A percentile compares a stretch with the other conserved stretches of the same genome.
phyloP scores from a whole-genome alignment of 208 protist species.

The Crithidia fasciculata region DNA sequence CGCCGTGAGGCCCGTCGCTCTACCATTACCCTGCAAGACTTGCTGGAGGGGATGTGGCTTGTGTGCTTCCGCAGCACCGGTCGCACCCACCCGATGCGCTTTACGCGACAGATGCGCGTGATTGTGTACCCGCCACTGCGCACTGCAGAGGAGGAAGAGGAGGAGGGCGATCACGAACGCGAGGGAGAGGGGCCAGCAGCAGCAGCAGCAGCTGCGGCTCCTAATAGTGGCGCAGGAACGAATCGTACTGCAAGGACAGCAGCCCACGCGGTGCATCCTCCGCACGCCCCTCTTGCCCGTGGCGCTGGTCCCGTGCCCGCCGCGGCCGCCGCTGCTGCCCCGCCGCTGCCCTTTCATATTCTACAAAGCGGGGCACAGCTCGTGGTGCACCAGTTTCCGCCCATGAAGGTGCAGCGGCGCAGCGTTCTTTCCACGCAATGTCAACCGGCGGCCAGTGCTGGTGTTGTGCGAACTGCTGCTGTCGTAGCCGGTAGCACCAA shows the following conservation, averaged over 20 bases:
- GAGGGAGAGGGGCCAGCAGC: background rate
- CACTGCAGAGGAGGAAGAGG: conserved; percentile 27
- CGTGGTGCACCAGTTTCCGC: conserved; percentile 65
- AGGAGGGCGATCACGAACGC: background rate
- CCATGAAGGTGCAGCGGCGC: conserved; percentile 69
- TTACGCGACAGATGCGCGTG: conserved; percentile 43
- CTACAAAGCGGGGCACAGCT: conserved; percentile 69
- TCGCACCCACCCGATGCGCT: conserved; percentile 53
- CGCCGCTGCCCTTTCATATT: conserved; percentile 59
- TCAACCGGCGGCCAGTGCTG: background rate
- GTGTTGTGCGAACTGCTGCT: background rate
- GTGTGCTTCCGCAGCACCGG: conserved; percentile 68
- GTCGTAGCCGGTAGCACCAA: background rate
- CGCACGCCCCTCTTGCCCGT: background rate
- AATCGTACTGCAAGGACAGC: background rate
- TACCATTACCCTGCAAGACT: conserved; percentile 56
- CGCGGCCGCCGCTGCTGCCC: conserved; percentile 3
- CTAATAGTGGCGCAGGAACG: background rate
- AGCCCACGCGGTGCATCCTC: too few relatives aligned
- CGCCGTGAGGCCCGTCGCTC: conserved; percentile 55
- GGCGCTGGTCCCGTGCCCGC: background rate
- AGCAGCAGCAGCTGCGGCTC: background rate
- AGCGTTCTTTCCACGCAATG: conserved; percentile 2
- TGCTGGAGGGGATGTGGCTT: conserved; percentile 65
- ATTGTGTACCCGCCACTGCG: conserved; percentile 40